Conservation (phyloP, 2,329 filamentous ascomycete genomes). For the Alternaria triticimaculans region DNA sequence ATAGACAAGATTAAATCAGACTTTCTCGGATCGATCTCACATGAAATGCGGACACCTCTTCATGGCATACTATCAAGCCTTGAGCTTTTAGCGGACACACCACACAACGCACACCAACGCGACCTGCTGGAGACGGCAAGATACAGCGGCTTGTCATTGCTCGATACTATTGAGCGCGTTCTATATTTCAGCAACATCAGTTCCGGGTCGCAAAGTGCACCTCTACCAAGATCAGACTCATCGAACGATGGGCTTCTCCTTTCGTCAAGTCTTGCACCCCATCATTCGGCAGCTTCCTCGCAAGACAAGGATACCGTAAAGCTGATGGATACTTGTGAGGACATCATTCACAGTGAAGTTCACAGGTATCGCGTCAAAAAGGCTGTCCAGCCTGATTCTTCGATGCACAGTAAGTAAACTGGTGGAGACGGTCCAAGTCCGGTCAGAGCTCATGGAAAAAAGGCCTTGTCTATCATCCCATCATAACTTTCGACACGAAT, state of each 20-base stretch:
- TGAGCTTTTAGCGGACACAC: slow-evolving; percentile 7
- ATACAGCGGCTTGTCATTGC: slow-evolving; percentile 8
- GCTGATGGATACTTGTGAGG: not conserved
- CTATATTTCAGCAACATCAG: slow-evolving; percentile 14
- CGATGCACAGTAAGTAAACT: not conserved
- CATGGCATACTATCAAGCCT: slow-evolving; percentile 9
- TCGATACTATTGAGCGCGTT: slow-evolving; percentile 11
- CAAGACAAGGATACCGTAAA: not conserved
- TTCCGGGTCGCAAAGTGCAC: not conserved
- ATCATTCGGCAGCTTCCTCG: not conserved
- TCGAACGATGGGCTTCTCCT: not conserved
- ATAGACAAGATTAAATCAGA: slow-evolving; percentile 14
- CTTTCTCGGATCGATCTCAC: slow-evolving; percentile 11
- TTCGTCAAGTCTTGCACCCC: not conserved
- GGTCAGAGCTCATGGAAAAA: not conserved
- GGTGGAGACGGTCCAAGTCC: not conserved
- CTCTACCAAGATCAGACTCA: not conserved
- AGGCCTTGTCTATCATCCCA: not conserved
- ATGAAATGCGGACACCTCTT: slow-evolving; percentile 13
- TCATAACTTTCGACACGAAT: slow-evolving; percentile 9
- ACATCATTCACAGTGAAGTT: slow-evolving; percentile 1
- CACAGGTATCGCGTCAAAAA: slow-evolving; percentile 5
- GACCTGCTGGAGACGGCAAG: slow-evolving; percentile 7
- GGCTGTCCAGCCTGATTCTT: not conserved
- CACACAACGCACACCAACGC: slow-evolving; percentile 3